Evolutionary conservation across 129 eudicot species (phyloP).

Genomic region (Chrysanthemum seticuspe): DNA sequence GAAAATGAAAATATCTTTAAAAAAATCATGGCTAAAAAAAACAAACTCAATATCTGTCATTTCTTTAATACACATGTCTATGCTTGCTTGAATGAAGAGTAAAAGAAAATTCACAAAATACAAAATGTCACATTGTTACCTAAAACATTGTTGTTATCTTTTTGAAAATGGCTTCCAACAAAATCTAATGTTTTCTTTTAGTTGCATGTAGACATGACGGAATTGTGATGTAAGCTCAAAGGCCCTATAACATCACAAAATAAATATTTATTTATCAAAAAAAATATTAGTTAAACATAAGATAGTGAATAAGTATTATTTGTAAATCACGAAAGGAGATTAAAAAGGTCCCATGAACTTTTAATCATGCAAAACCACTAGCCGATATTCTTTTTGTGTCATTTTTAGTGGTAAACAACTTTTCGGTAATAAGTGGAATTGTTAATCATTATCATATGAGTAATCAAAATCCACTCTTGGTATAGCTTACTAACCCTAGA

Average conservation of each 20-base stretch:
- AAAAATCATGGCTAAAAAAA: no score
- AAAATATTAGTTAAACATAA: background rate
- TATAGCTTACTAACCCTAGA: background rate
- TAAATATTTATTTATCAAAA: background rate
- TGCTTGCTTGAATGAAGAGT: no score
- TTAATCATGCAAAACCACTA: conserved; percentile 29
- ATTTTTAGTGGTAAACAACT: conserved; percentile 24
- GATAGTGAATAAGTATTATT: conserved; percentile 13
- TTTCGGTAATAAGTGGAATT: conserved; percentile 25
- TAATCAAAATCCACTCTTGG: conserved; percentile 32
- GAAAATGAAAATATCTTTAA: no score
- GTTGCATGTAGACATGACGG: no score
- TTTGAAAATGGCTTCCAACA: no score
- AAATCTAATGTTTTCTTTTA: no score
- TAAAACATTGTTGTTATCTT: no score
- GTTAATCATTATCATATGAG: conserved; percentile 19
- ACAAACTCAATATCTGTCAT: no score
- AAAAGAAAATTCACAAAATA: no score
- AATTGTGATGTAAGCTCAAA: background rate
- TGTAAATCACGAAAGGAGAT: conserved; percentile 20
- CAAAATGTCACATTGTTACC: no score
- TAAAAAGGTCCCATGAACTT: conserved; percentile 24
- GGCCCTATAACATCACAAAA: background rate
- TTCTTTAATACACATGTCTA: no score
- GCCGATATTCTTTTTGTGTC: conserved; percentile 6